Evolutionary conservation across 179 eudicot species (phyloP), one percentile per base, ranked within the genome.

Genomic region (Beta lomatogona): DNA sequence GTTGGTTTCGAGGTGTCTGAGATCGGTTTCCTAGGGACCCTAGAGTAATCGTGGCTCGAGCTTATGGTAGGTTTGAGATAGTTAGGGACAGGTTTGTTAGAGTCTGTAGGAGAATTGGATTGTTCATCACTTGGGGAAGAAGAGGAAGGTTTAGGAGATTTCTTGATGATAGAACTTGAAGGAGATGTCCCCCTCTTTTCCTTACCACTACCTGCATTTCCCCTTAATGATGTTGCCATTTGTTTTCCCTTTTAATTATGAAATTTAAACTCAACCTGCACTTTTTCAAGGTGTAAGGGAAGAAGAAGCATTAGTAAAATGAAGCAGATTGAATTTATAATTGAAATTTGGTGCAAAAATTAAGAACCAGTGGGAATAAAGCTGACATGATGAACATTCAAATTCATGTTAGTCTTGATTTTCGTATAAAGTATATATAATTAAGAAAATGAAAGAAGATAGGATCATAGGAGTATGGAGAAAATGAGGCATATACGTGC

Each of bases 21-120:
- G 74, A 44, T 59, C 12, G 85, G 6, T 70, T 79, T 84, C 78
- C 71, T 77, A 67, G 87, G 28, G 22, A 46, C 16, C 50, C 77
- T 59, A 9, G 86, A 67, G 65, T 58, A 70, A 21, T 87, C 88
- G 5, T 53, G 84, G 57, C 68, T 79, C 31, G 93, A 91, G 83
- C 87, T 86, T 2, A 76, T 58, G 44, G 92, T 88, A 2, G 89
- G 89, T 58, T 73, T 86, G 74, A 89, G 91, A 73, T 91, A 88
- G 79, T 86, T 89, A 3, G 90, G 92, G 48, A 84, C 64, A 1
- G 75, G 78, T 76, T 84, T 88, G 6, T 25, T 75, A 14, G 65
- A 41, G 16, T 72, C 78, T 19, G 79, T 41, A 55, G 82, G 9
- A 53, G 63, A 28, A 14, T 9, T 73, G n/a, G 11, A 28, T 16